Percentiles rank a stretch among this genome's conserved stretches.
Conservation (phyloP, 225 moss, liverwort and hornwort genomes). For the Sphagnum contortum region DNA sequence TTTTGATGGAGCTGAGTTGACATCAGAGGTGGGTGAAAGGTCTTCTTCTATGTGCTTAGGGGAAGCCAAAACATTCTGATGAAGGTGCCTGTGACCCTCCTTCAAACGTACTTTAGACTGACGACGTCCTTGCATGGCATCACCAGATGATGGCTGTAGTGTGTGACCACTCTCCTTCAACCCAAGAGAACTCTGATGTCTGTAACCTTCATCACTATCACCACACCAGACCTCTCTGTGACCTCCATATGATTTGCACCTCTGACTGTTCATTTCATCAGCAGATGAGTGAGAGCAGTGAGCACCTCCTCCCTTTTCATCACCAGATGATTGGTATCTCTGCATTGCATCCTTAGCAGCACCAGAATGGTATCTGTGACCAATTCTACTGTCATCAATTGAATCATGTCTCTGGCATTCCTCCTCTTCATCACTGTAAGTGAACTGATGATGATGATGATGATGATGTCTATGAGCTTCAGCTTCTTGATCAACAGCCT, state of each 20-base stretch:
- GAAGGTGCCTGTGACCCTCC: constrained; percentile 25
- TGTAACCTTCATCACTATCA: constrained; percentile 16
- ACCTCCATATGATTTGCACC: constrained; percentile 9
- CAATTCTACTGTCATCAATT: constrained; percentile 15
- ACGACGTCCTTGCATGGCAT: constrained; percentile 35
- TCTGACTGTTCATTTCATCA: constrained; percentile 13
- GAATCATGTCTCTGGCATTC: constrained; percentile 16
- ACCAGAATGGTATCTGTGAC: not conserved
- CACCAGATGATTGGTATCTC: constrained; percentile 25
- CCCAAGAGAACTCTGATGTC: constrained; percentile 24
- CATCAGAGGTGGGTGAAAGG: constrained; percentile 6
- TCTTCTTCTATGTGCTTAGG: constrained; percentile 37
- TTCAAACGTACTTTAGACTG: constrained; percentile 39
- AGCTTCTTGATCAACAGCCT: too few species aligned
- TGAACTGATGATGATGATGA: too few species aligned
- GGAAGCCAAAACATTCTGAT: constrained; percentile 45
- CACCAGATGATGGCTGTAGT: constrained; percentile 14
- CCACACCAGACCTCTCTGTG: constrained; percentile 13
- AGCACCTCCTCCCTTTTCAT: constrained; percentile 13
- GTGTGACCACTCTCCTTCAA: constrained; percentile 20
- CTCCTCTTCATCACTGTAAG: too few species aligned
- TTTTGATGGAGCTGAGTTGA: not conserved
- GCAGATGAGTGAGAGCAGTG: constrained; percentile 27
- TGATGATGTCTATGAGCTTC: too few species aligned
- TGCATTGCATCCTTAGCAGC: too few species aligned